These are phyloP conservation scores for Rhododendron kiyosumense DNA, from an alignment of 148 eudicot genomes.

Conservation along the genomic window DNA sequence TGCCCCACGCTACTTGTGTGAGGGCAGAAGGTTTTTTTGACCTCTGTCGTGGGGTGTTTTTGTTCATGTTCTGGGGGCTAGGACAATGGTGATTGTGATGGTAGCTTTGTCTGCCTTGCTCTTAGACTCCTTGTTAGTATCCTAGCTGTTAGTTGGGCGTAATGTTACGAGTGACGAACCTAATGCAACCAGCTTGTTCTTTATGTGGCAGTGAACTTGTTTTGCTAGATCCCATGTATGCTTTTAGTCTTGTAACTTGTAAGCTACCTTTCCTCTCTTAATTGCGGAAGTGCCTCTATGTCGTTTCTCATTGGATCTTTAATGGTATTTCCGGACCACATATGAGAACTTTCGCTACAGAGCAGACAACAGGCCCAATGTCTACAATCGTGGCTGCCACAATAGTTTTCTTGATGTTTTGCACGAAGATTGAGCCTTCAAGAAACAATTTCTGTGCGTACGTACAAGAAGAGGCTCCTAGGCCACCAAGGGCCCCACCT, in stretches of 20 bases:
- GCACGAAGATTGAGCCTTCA: constrained; percentile 49
- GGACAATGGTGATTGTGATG: not conserved
- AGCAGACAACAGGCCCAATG: constrained; percentile 46
- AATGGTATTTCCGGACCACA: constrained; percentile 47
- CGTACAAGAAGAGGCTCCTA: constrained; percentile 39
- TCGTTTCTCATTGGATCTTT: not conserved
- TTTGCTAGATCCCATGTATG: not conserved
- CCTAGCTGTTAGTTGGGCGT: not conserved
- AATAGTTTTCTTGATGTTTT: constrained; percentile 53
- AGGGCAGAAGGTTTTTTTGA: not conserved
- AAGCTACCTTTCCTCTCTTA: not conserved
- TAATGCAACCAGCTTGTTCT: not conserved
- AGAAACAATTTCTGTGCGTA: constrained; percentile 46
- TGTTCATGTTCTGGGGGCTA: not conserved
- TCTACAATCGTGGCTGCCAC: constrained; percentile 48
- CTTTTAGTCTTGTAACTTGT: not conserved
- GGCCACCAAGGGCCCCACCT: constrained; percentile 25
- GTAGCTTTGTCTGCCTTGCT: not conserved
- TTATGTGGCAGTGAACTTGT: not conserved
- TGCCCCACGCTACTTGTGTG: not conserved
- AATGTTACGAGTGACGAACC: not conserved
- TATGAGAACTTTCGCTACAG: constrained; percentile 66
- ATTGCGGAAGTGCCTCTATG: not conserved
- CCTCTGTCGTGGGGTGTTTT: not conserved
- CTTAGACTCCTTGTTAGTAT: not conserved